phyloP scores from a whole-genome alignment of 441 rosid genomes.

The Corymbia calophylla region DNA sequence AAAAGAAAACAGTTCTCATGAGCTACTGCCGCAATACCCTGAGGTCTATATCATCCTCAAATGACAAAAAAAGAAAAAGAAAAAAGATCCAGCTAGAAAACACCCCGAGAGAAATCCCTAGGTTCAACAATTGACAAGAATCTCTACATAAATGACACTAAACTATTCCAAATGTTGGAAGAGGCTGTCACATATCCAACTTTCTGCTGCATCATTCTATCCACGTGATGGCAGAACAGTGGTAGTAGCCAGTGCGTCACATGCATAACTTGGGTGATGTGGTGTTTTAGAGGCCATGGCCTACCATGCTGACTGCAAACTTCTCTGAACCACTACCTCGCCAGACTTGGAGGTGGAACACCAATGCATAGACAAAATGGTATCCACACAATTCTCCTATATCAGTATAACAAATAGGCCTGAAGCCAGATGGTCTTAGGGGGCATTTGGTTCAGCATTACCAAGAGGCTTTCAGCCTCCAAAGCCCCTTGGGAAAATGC shows the following conservation, averaged over 20 bases:
- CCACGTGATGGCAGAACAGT: neutral
- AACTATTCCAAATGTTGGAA: neutral
- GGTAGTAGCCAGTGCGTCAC: neutral
- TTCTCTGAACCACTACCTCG: neutral
- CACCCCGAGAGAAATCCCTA: neutral
- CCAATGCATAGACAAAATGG: neutral
- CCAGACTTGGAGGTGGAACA: neutral
- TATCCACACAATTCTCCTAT: neutral
- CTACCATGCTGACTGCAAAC: neutral
- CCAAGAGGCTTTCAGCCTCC: no score
- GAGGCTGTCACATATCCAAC: neutral
- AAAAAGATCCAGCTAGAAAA: neutral
- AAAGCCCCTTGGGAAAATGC: no score
- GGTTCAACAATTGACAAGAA: neutral
- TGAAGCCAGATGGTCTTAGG: neutral
- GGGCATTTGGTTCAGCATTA: no score
- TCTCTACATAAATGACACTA: neutral
- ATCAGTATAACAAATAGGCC: neutral
- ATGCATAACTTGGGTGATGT: neutral
- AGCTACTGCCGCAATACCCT: neutral
- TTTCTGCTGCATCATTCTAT: neutral
- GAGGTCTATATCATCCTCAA: neutral
- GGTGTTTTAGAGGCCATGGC: neutral
- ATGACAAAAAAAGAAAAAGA: conserved; percentile 5
- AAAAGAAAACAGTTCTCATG: neutral